These are phyloP conservation scores for Rhodotorula paludigena DNA, from an alignment of 768 basidiomycete species.

Conservation along the genomic window DNA sequence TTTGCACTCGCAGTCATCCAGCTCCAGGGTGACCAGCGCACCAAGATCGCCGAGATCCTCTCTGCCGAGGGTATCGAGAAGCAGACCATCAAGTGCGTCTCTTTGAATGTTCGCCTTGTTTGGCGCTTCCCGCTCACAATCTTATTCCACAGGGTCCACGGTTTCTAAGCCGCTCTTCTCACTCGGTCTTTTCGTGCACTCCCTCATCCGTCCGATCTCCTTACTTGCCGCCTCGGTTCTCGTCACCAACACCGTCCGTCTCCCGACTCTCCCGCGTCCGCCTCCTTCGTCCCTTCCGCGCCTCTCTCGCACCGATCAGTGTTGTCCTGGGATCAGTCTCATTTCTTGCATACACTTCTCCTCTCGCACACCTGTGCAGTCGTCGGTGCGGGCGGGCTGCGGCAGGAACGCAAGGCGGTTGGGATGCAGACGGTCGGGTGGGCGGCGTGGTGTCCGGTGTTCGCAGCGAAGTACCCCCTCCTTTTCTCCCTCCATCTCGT, in stretches of 20 bases:
- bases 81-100: constrained; percentile 42
- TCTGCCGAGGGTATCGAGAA: constrained; percentile 64
- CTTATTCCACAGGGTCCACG: constrained; percentile 37
- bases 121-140: not conserved
- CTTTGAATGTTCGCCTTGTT: accelerated
- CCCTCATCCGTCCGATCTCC: no score
- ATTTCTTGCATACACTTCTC: no score
- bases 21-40: constrained; percentile 94
- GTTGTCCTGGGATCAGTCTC: not conserved
- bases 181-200: not conserved
- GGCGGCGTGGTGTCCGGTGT: no score
- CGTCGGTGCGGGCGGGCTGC: no score
- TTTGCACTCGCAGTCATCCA: constrained; percentile 64
- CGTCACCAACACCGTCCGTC: not conserved
- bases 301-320: not conserved
- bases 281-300: not conserved
- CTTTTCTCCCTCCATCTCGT: no score
- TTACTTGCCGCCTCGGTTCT: not conserved
- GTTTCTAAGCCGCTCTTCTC: constrained; percentile 38
- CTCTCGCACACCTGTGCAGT: no score
- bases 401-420: no score
- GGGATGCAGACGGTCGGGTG: no score
- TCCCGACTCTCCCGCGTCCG: not conserved
- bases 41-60: constrained; percentile 84
- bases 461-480: no score